These are phyloP conservation scores for Nannochloris sp. DNA, from an alignment of 139 green algal genomes.

Conservation along the genomic window DNA sequence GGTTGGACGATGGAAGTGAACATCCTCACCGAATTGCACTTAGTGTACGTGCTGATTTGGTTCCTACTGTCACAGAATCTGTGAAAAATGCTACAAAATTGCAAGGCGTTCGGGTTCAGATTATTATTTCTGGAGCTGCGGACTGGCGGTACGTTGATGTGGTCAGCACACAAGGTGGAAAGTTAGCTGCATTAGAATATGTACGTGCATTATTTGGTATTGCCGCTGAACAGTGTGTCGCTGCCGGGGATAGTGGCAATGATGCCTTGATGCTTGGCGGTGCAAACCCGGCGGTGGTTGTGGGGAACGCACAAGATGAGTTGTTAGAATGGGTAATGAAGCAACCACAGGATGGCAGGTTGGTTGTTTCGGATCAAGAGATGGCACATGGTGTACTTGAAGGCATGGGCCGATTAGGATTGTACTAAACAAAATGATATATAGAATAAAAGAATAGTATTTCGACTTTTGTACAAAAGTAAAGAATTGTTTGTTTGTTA, in stretches of 20 bases:
- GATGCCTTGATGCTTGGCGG: constrained; percentile 86
- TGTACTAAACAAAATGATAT: no score
- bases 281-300: constrained; percentile 52
- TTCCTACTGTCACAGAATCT: constrained; percentile 26
- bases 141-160: constrained; percentile 84
- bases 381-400: constrained; percentile 68
- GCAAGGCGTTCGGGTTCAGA: constrained; percentile 30
- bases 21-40: constrained; percentile 83
- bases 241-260: constrained; percentile 88
- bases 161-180: constrained; percentile 64
- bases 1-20: constrained; percentile 75
- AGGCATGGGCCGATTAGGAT: constrained; percentile 49
- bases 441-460: no score
- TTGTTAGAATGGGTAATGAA: constrained; percentile 56
- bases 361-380: constrained; percentile 45
- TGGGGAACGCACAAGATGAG: constrained; percentile 76
- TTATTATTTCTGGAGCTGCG: constrained; percentile 71
- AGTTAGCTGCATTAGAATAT: constrained; percentile 76
- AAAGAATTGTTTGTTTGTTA: no score
- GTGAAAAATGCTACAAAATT: constrained; percentile 26
- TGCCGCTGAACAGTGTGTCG: constrained; percentile 48
- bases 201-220: constrained; percentile 61
- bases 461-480: no score
- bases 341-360: constrained; percentile 50
- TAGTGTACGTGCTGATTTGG: constrained; percentile 37